A percentile compares a stretch with the other conserved stretches of the same genome.
phyloP scores from a whole-genome alignment of 208 protist species.

The Leishmania arabica region DNA sequence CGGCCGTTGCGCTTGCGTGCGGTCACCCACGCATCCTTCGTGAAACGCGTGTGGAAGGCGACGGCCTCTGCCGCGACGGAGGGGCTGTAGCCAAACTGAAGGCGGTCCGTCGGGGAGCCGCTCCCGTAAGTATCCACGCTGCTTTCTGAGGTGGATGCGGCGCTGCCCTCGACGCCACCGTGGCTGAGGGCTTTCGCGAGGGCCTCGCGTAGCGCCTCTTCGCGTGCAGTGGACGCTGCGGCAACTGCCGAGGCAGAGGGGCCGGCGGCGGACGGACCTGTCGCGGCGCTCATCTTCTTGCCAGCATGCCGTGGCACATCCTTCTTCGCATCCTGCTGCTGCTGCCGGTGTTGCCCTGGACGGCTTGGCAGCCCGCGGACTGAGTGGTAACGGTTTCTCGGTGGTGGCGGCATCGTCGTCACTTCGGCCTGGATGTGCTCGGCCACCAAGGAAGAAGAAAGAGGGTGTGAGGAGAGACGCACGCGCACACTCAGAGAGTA shows the following conservation, averaged over 20 bases:
- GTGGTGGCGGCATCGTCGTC: constrained; percentile 17
- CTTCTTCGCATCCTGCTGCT: constrained; percentile 16
- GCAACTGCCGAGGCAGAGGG: constrained; percentile 3
- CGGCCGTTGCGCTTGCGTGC: constrained; percentile 34
- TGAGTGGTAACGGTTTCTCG: constrained; percentile 19
- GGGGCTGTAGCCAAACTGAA: constrained; percentile 89
- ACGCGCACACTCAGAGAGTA: neutral
- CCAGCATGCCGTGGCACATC: constrained; percentile 6
- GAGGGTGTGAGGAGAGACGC: neutral
- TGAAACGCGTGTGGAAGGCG: constrained; percentile 64
- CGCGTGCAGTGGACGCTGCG: constrained; percentile 17
- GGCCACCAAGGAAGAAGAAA: neutral
- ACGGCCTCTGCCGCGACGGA: constrained; percentile 72
- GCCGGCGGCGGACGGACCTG: constrained; percentile 6
- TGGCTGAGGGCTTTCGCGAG: constrained; percentile 42
- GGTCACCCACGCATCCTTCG: constrained; percentile 47
- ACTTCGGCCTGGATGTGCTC: neutral
- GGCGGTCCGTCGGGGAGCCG: constrained; percentile 72
- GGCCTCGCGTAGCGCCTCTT: constrained; percentile 38
- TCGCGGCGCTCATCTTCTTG: constrained; percentile 5
- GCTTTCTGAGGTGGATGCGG: neutral
- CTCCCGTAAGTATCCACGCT: constrained; percentile 75
- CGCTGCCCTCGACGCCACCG: constrained; percentile 1
- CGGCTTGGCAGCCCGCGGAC: neutral
- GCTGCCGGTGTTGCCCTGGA: neutral